Evolutionary conservation across 441 rosid species (phyloP), one percentile per base, ranked within the genome.

Genomic region (Corymbia calophylla): DNA sequence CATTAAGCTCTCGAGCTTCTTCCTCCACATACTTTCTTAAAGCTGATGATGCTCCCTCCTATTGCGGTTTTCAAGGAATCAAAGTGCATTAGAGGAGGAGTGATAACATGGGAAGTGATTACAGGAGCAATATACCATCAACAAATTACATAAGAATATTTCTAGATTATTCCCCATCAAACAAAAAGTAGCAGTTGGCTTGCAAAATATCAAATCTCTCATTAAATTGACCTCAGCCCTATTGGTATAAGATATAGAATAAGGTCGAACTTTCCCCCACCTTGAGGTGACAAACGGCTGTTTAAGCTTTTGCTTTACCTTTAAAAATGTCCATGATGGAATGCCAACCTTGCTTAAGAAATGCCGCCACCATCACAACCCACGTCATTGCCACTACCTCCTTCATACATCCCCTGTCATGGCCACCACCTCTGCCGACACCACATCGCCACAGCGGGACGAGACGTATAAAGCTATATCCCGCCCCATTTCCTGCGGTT

Each of bases 41-140:
- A 68, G 98, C 98, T 91, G 94, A 89, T 39, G 96, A 80, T 85
- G 98, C 95, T 82, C 99, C 99, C 91, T 98, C 99, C 99, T 97
- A 88, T 6, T 73, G 81, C 11, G 51, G 62, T 35, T 86, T 32
- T 86, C 68, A 39, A 55, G 88, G n/a, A 86, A 86, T 55, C 68
- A 86, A 54, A 77, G 27, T 7, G 84, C n/a, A 2, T 39, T 77
- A 12, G 23, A 39, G 51, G 51, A 77, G 27, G n/a, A 39, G 51
- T 4, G 17, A 77, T 77, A 23, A 25, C 84, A 39, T 39, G 48
- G 84, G 51, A 77, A 77, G 84, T 39, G 51, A 77, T 77, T 23
- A 12, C 51, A 73, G 16, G n/a, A 77, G 51, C 51, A 77, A 77
- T 51, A 77, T 12, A 12, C 51, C 6, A 77, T 77, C 51, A 47